Evolutionary conservation across 176 grass and related monocot genomes (phyloP), one percentile per base, ranked within the genome.

Genomic region (Musa schizocarpa): DNA sequence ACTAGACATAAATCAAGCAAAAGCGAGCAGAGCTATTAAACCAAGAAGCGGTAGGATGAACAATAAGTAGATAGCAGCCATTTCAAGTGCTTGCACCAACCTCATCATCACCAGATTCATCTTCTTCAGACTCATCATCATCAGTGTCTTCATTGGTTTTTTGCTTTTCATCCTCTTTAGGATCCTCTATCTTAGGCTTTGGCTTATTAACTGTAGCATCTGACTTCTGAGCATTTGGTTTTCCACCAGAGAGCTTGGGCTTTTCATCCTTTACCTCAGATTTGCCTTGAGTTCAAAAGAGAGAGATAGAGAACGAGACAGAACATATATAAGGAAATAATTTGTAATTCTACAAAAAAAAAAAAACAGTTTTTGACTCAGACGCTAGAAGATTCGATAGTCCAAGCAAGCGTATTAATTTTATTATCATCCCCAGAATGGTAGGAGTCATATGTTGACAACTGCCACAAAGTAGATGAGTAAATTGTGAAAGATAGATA

Each of bases 271-370:
- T 96, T 2, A 2, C 76, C 19, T 34, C 67, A 57, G 52, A 25
- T 83, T 90, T 88, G 76, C 83, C 87, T 96, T 43, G 57, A 22
- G 69, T 82, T 11, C 9, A 61, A 62, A 19, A 21, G 10, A 43
- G n/a, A 4, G 34, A 62, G 3, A 63, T 4, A 43, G 34, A 43
- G 34, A 27, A 27, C 26, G 26, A 27, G 26, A 21, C 13, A 29
- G 1, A 9, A 66, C 11, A 23, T 26, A 23, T 23, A 25, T 9
- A 0, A 64, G 62, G 11, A 66, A 22, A 14, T 4, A 14, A 61
- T 14, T 8, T 17, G 13, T 52, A 55, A 20, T 43, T 43, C 34
- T 43, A 43, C 34, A 54, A 14, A 74, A 43, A 48, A 54, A 54
- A 22, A 1, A 68, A 73, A 68, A 10, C 26, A 6, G 34, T 43